Percentiles rank a stretch among this genome's conserved stretches.
phyloP scores from a whole-genome alignment of 1,139 yeast genomes.

The Geotrichum citri-aurantii region DNA sequence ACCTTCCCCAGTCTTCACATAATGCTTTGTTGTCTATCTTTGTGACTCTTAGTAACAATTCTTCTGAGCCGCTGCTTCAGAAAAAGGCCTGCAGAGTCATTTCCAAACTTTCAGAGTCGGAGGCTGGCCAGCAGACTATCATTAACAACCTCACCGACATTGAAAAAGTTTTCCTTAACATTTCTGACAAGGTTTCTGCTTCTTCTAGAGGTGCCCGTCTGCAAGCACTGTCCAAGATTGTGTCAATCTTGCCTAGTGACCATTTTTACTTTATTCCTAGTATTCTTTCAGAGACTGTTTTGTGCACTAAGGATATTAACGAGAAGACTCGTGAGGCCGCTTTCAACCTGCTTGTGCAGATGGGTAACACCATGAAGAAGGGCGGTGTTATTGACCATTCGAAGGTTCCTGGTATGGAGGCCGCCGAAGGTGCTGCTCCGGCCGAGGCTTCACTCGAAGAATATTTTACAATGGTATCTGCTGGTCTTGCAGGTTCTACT shows the following conservation, averaged over 20 bases:
- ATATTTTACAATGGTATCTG: slow-evolving; percentile 88
- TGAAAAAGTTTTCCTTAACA: slow-evolving; percentile 52
- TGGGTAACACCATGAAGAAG: slow-evolving; percentile 71
- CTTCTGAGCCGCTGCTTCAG: slow-evolving; percentile 63
- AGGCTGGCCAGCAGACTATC: slow-evolving; percentile 49
- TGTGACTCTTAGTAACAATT: slow-evolving; percentile 54
- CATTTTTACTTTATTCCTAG: slow-evolving; percentile 76
- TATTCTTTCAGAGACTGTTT: slow-evolving; percentile 76
- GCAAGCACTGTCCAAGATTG: slow-evolving; percentile 54
- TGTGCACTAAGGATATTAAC: slow-evolving; percentile 89
- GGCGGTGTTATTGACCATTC: slow-evolving; percentile 69
- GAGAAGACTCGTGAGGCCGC: slow-evolving; percentile 86
- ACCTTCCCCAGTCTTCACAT: slow-evolving; percentile 66
- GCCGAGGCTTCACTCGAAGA: slow-evolving; percentile 69
- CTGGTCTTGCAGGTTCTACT: slow-evolving; percentile 90
- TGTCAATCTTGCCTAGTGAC: slow-evolving; percentile 54
- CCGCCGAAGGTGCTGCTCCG: slow-evolving; percentile 44
- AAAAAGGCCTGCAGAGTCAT: slow-evolving; percentile 85
- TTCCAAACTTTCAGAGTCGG: slow-evolving; percentile 62
- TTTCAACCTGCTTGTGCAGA: slow-evolving; percentile 64
- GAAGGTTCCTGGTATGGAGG: slow-evolving; percentile 59
- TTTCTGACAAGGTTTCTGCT: slow-evolving; percentile 56
- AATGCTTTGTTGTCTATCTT: slow-evolving; percentile 74
- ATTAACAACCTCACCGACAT: slow-evolving; percentile 52
- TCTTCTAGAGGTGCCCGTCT: slow-evolving; percentile 82